phyloP scores from a whole-genome alignment of 805 yeast species.

The Suhomyces pyralidae region DNA sequence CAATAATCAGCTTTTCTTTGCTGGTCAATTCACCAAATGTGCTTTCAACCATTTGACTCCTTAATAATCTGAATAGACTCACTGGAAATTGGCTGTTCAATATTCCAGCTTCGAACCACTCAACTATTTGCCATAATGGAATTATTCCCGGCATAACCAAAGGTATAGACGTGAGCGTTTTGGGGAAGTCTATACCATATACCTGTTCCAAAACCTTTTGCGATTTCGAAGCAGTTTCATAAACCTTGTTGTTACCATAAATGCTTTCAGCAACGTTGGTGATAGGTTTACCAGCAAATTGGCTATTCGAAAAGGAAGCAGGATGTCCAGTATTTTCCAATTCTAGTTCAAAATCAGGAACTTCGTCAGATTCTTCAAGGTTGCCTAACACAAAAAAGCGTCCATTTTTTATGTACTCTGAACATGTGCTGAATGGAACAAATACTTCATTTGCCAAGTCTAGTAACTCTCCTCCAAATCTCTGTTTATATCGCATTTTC shows the following conservation, averaged over 20 bases:
- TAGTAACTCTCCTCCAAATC: conserved; percentile 72
- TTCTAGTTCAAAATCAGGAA: conserved; percentile 7
- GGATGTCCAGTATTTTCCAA: conserved; percentile 15
- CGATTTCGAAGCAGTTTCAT: conserved; percentile 18
- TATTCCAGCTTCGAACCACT: conserved; percentile 27
- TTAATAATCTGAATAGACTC: conserved; percentile 10
- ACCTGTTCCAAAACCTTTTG: conserved; percentile 10
- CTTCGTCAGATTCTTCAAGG: conserved; percentile 2
- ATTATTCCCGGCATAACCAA: conserved; percentile 49
- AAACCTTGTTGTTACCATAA: conserved; percentile 13
- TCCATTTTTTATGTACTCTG: conserved; percentile 25
- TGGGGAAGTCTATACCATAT: conserved; percentile 10
- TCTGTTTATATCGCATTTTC: conserved; percentile 79
- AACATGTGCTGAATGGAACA: conserved; percentile 34
- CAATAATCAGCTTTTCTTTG: conserved; percentile 23
- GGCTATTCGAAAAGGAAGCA: conserved; percentile 5
- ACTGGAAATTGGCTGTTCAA: conserved; percentile 17
- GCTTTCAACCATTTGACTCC: conserved; percentile 18
- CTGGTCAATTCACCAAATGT: conserved; percentile 20
- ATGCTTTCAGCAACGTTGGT: conserved; percentile 19
- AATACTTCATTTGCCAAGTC: conserved; percentile 51
- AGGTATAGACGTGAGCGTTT: conserved; percentile 25
- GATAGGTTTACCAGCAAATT: conserved; percentile 4
- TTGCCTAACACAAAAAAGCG: conserved; percentile 27
- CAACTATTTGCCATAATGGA: conserved; percentile 46